Percentiles rank a stretch among this genome's conserved stretches.
These are phyloP conservation scores for Beta macrorhiza DNA, from an alignment of 179 eudicot genomes.

Conservation along the genomic window DNA sequence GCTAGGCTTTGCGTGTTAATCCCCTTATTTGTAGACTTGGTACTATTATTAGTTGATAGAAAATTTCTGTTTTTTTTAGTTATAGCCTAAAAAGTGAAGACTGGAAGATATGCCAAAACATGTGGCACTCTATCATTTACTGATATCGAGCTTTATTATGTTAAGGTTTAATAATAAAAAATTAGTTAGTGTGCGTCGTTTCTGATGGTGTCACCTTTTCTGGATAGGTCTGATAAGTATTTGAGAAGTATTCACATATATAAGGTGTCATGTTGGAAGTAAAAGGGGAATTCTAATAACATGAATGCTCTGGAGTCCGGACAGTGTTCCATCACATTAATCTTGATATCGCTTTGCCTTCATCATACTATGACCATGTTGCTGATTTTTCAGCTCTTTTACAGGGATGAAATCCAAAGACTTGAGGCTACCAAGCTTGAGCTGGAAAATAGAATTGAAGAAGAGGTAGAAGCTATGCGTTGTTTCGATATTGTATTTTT, in stretches of 20 bases:
- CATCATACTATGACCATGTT: not conserved
- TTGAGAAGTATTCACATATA: not conserved
- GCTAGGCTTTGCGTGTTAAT: not conserved
- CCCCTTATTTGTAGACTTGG: not conserved
- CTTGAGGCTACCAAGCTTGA: conserved; percentile 60
- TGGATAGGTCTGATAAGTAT: not conserved
- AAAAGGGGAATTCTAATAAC: not conserved
- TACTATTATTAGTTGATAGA: no score
- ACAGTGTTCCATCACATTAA: not conserved
- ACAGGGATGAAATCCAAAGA: conserved; percentile 67
- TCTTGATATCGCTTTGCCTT: not conserved
- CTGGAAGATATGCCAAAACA: not conserved
- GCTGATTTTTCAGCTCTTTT: conserved; percentile 19
- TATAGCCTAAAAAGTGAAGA: not conserved
- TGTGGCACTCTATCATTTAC: not conserved
- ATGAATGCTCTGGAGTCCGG: no score
- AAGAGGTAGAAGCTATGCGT: conserved; percentile 49
- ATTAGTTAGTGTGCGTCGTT: not conserved
- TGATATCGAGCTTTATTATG: not conserved
- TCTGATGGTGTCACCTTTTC: not conserved
- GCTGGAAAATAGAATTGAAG: conserved; percentile 46
- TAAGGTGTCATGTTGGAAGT: not conserved
- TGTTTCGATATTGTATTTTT: not conserved
- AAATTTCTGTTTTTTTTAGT: not conserved
- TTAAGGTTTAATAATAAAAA: not conserved